Conservation (phyloP, 2,329 filamentous ascomycete species). For the Aspergillus neoniger region DNA sequence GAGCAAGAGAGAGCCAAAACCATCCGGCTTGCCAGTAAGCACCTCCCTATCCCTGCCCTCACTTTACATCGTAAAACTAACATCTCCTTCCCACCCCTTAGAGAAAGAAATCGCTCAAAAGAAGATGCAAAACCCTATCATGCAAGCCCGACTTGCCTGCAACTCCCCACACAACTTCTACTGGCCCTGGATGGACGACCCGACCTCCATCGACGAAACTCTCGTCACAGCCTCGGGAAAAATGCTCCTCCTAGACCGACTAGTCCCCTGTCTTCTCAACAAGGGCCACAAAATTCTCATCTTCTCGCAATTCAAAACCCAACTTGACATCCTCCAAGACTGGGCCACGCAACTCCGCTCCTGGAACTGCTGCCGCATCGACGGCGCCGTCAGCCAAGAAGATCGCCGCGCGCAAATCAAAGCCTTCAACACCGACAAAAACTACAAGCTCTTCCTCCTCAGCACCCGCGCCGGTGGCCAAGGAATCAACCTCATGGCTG, state of each 20-base stretch:
- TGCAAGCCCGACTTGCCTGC: slow-evolving; percentile 88
- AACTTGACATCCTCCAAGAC: slow-evolving; percentile 85
- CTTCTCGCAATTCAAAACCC: slow-evolving; percentile 95
- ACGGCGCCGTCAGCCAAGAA: slow-evolving; percentile 78
- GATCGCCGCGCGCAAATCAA: slow-evolving; percentile 71
- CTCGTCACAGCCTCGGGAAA: slow-evolving; percentile 89
- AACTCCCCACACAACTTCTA: slow-evolving; percentile 97
- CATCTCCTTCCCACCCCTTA: slow-evolving; percentile 40
- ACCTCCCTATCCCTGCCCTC: background rate
- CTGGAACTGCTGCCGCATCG: slow-evolving; percentile 86
- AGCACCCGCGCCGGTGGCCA: slow-evolving; percentile 91
- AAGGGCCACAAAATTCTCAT: slow-evolving; percentile 87
- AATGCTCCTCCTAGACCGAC: slow-evolving; percentile 87
- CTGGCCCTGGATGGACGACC: slow-evolving; percentile 74
- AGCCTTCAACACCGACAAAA: slow-evolving; percentile 67
- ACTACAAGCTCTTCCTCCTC: slow-evolving; percentile 77
- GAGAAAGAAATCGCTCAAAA: slow-evolving; percentile 85
- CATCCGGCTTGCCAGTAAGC: slow-evolving; percentile 73
- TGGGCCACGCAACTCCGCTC: slow-evolving; percentile 76
- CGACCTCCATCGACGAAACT: slow-evolving; percentile 69
- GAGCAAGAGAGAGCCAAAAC: slow-evolving; percentile 67
- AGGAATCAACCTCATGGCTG: slow-evolving; percentile 89
- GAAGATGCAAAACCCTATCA: slow-evolving; percentile 88
- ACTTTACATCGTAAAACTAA: background rate
- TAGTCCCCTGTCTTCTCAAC: slow-evolving; percentile 73